A percentile compares a stretch with the other conserved stretches of the same genome.
Conservation (phyloP, 768 basidiomycete species). For the Collybia sordida region DNA sequence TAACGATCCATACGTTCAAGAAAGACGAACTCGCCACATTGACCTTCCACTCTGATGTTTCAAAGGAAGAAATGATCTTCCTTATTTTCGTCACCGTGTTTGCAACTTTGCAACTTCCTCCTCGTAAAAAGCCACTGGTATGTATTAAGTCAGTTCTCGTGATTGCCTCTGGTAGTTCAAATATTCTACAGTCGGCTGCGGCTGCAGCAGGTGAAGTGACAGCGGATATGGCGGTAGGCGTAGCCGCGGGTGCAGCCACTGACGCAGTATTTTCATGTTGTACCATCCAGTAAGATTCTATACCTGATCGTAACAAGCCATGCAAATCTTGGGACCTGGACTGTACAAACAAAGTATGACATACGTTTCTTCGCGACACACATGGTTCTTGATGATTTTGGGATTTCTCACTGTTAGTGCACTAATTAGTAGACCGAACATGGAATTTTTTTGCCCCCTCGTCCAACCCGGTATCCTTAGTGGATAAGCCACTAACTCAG, state of each 20-base stretch:
- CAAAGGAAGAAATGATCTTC: constrained; percentile 17
- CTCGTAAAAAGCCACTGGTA: constrained; percentile 7
- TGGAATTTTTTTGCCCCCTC: too few species aligned
- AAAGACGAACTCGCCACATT: constrained; percentile 16
- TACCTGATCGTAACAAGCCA: too few species aligned
- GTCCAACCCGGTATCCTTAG: too few species aligned
- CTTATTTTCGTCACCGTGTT: constrained; percentile 12
- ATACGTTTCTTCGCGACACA: too few species aligned
- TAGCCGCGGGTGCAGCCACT: background rate
- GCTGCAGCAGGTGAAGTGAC: background rate
- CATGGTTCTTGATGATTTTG: too few species aligned
- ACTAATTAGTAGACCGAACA: too few species aligned
- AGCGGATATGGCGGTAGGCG: background rate
- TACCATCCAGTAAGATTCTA: too few species aligned
- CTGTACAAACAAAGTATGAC: too few species aligned
- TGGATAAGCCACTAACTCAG: too few species aligned
- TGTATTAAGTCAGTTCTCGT: background rate
- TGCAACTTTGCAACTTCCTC: constrained; percentile 10
- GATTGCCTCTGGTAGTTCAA: background rate
- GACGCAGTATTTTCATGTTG: too few species aligned
- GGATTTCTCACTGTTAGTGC: too few species aligned
- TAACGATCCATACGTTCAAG: constrained; percentile 9
- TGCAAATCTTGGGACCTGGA: too few species aligned
- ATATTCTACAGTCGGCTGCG: background rate
- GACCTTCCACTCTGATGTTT: constrained; percentile 9